Base-by-base conservation (phyloP, 2,329 filamentous ascomycete species). In the Aureobasidium melanogenum region DNA sequence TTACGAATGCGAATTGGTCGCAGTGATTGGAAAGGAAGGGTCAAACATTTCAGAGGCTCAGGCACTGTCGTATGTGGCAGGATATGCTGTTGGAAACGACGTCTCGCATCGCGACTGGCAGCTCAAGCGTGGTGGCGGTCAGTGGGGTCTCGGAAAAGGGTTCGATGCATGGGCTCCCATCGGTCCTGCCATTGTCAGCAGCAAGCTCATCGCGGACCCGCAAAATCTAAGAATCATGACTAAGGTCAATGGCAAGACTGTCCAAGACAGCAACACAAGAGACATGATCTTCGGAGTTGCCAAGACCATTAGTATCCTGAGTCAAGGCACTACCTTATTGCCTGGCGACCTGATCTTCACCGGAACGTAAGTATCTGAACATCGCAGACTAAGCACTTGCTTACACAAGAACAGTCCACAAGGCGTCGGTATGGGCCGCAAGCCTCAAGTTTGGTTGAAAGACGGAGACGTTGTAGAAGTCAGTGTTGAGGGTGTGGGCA, bases 1-100 rank as follows among this genome's bases (percentile, higher is more conserved):
- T 74, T 92, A 92, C 73, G 89, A 93, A 74, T 89, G 87, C 71
- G 89, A 93, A 75, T 80, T 93, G 7, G 86, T 91, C 15, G 79
- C 84, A 39, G 78, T 92, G 9, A 89, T 92, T 64, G 87, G 87
- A 26, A 87, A 85, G 72, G 76, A 81, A 63, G 87, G 84, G 63
- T 74, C 77, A 46, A 80, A 91, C 69, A 84, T 92, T 14, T 72
- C 83, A 1, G 86, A 88, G 73, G 77, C 78, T 1, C 73, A 69
- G 24, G 88, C 88, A 0, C 76, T 91, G n/a, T 76, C 86, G 57
- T 86, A 89, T 68, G 86, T 92, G 2, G 77, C 91, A 1, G 89
- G 89, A 5, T 92, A 91, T 70, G 80, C 85, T 2, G 82, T 89
- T 36, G 87, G 88, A 59, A 89, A 93, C 73, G 89, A 93, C 71